Percentiles rank a stretch among this genome's conserved stretches.
phyloP scores from a whole-genome alignment of 352 stramenopile genomes.

The Pilasporangium apinafurcum region DNA sequence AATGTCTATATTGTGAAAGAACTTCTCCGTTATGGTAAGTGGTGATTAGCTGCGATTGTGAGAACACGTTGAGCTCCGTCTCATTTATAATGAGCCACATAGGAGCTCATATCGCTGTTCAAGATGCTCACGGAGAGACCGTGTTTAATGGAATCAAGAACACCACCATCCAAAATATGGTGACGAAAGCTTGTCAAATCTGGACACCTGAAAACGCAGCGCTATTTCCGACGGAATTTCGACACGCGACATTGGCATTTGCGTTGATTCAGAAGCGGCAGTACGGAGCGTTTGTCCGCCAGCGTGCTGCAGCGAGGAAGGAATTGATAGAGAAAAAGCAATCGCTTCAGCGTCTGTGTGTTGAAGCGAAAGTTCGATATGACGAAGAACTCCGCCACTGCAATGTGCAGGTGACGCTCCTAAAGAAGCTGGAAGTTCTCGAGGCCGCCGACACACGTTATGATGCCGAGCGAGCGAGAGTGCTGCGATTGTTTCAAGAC shows the following conservation, averaged over 20 bases:
- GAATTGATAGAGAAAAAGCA: slow-evolving; percentile 22
- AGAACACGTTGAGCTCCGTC: too few species aligned
- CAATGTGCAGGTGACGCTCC: slow-evolving; percentile 27
- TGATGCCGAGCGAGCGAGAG: slow-evolving; percentile 15
- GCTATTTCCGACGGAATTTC: slow-evolving; percentile 50
- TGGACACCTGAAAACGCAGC: slow-evolving; percentile 25
- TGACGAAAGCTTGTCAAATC: slow-evolving; percentile 21
- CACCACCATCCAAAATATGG: slow-evolving; percentile 14
- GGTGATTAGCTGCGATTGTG: neutral
- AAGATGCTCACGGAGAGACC: slow-evolving; percentile 38
- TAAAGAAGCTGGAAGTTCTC: slow-evolving; percentile 25
- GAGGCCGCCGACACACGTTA: slow-evolving; percentile 28
- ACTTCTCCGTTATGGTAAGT: slow-evolving; percentile 50
- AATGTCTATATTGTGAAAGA: slow-evolving; percentile 33
- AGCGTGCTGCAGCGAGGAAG: slow-evolving; percentile 12
- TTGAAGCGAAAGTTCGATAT: slow-evolving; percentile 47
- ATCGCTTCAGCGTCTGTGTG: slow-evolving; percentile 27
- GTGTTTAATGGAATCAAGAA: slow-evolving; percentile 41
- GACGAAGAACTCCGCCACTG: slow-evolving; percentile 26
- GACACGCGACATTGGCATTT: slow-evolving; percentile 21
- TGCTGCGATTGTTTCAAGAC: slow-evolving; percentile 21
- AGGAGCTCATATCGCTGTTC: slow-evolving; percentile 36
- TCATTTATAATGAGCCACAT: neutral
- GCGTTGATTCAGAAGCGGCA: slow-evolving; percentile 36
- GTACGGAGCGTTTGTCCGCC: slow-evolving; percentile 1